Base-by-base conservation (phyloP, 805 yeast genomes). In the Lipomyces oligophaga region DNA sequence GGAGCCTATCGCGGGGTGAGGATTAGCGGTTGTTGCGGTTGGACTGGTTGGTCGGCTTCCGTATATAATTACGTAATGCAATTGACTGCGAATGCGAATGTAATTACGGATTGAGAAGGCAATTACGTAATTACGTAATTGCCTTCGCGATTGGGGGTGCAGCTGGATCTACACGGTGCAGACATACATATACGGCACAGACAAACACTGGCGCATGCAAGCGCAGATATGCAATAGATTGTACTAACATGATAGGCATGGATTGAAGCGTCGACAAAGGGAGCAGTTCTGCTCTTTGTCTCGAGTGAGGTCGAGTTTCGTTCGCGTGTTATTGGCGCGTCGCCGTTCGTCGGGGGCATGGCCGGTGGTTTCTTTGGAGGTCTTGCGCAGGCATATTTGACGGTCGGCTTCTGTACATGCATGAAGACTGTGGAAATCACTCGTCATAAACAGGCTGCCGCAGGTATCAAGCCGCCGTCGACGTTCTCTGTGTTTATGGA, bases 341-440 rank as follows among this genome's bases (percentile, higher is more conserved):
- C 73, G 47, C 78, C 83, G 54, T 88, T 93, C 60, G 73, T 79
- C 25, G 77, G 93, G 11, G 98, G 98, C 65, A 88, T 93, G 67
- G 79, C 87, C 47, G 97, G 97, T 62, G 98, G 98, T 76, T 79
- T 93, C 66, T 64, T 83, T 44, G 55, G 48, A 16, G 98, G 98
- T 68, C 76, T 93, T 50, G 95, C 93, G 6, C 98, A 93, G 73
- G 94, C 97, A 10, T 93, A 93, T 63, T 74, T 88, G 54, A 88
- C 97, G 4, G 71, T 52, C 33, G 55, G 98, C 5, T 89, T 93
- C 77, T 87, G 97, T 69, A 93, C 98, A 1, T 90, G 97, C 71
- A 93, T 93, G 97, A 93, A 93, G 70, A 93, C 98, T 0, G 97
- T 89, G 37, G 98, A 93, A 68, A 93, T 93, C 69, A 93, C 98